Percentiles rank a stretch among this genome's conserved stretches.
phyloP scores from a whole-genome alignment of 1,284 basidiomycete species.

The Gomphus bonarii region DNA sequence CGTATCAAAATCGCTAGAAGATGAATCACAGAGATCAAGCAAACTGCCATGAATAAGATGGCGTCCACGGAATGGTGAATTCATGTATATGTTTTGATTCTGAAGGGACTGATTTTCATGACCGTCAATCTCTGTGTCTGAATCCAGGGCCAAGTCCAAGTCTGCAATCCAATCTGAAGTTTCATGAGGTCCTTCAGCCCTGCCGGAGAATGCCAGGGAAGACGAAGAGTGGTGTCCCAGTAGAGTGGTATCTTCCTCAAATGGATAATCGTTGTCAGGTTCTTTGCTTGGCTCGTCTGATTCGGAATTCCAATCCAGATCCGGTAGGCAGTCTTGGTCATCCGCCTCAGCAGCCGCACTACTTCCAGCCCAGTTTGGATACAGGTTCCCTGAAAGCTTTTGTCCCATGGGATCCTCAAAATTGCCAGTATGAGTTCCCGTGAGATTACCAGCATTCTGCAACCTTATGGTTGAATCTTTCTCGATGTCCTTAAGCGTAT shows the following conservation, averaged over 20 bases:
- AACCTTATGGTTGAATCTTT: background rate
- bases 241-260: background rate
- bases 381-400: background rate
- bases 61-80: background rate
- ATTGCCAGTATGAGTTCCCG: background rate
- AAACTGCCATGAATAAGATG: background rate
- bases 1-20: background rate
- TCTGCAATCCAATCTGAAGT: background rate
- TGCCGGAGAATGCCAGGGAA: background rate
- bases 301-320: conserved; percentile 1
- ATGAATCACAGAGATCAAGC: background rate
- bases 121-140: background rate
- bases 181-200: background rate
- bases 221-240: background rate
- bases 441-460: background rate
- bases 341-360: background rate
- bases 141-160: background rate
- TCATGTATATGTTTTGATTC: background rate
- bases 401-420: background rate
- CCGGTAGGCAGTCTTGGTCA: background rate
- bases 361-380: background rate
- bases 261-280: background rate
- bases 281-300: conserved; percentile 1
- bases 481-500: background rate
- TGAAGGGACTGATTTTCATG: background rate